phyloP scores from a whole-genome alignment of 2,329 filamentous ascomycete species.

The Cordyceps militaris region DNA sequence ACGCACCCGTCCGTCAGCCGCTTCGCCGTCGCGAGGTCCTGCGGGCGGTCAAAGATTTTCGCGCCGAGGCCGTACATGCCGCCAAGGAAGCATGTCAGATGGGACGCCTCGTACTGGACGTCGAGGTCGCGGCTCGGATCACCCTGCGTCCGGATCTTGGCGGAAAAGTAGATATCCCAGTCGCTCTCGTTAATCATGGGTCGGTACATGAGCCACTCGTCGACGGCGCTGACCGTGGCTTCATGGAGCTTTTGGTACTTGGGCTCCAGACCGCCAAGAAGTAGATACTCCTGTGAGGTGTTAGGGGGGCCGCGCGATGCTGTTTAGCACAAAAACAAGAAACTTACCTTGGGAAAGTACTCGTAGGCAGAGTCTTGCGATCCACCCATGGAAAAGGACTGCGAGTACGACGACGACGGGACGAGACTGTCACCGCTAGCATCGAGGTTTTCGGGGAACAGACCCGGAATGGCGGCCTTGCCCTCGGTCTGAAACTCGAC shows the following conservation, averaged over 20 bases:
- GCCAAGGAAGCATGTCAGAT: slow-evolving; percentile 62
- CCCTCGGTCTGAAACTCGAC: slow-evolving; percentile 63
- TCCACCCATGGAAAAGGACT: slow-evolving; percentile 55
- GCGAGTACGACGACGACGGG: slow-evolving; percentile 34
- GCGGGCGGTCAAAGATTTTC: slow-evolving; percentile 51
- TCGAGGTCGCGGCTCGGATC: slow-evolving; percentile 31
- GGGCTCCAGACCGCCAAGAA: slow-evolving; percentile 65
- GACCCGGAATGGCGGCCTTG: slow-evolving; percentile 60
- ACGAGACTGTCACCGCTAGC: slow-evolving; percentile 61
- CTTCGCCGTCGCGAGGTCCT: slow-evolving; percentile 56
- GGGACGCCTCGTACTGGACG: slow-evolving; percentile 53
- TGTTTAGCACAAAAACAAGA: neutral
- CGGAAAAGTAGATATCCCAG: slow-evolving; percentile 67
- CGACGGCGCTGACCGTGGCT: slow-evolving; percentile 58
- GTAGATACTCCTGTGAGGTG: slow-evolving; percentile 53
- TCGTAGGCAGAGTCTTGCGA: slow-evolving; percentile 65
- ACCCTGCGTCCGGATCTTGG: slow-evolving; percentile 46
- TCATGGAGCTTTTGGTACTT: slow-evolving; percentile 71
- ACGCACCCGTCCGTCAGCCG: slow-evolving; percentile 62
- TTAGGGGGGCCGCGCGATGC: slow-evolving; percentile 17
- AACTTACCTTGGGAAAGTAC: slow-evolving; percentile 55
- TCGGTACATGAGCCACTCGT: slow-evolving; percentile 67
- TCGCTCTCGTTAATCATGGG: slow-evolving; percentile 62
- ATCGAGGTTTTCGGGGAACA: slow-evolving; percentile 75
- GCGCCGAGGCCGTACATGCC: slow-evolving; percentile 63